Evolutionary conservation across 768 basidiomycete species (phyloP).

Genomic region (Phanerochaete sordida): DNA sequence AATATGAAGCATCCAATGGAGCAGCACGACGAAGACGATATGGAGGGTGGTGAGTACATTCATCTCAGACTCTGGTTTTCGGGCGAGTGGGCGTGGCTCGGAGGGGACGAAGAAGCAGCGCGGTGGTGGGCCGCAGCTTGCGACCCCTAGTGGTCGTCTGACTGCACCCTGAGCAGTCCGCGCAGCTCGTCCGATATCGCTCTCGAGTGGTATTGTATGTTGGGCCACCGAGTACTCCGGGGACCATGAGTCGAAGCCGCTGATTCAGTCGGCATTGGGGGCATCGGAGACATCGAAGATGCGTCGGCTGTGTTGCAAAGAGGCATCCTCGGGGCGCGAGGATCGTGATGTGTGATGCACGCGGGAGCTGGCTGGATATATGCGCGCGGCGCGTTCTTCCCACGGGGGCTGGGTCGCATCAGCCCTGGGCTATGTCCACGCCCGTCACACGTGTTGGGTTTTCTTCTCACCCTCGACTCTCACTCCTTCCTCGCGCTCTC

Average conservation of each 20-base stretch:
- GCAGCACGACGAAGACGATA: slow-evolving; percentile 42
- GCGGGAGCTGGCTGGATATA: neutral
- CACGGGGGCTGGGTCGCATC: neutral
- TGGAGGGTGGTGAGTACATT: slow-evolving; percentile 38
- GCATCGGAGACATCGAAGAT: neutral
- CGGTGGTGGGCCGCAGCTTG: no score
- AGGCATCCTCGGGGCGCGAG: neutral
- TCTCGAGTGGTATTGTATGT: no score
- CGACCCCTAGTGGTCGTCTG: neutral
- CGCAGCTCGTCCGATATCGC: no score
- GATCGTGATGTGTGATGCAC: neutral
- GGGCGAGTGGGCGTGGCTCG: neutral
- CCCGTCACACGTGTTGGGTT: slow-evolving; percentile 3
- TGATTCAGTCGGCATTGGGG: no score
- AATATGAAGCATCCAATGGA: slow-evolving; percentile 27
- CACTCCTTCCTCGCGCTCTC: neutral
- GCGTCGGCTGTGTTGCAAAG: neutral
- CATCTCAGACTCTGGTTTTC: neutral
- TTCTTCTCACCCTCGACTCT: neutral
- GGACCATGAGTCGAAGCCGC: neutral
- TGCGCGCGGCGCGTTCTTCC: slow-evolving; percentile 1
- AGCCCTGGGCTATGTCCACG: neutral
- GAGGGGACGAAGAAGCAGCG: neutral
- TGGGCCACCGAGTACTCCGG: neutral
- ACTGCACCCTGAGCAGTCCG: no score